Conservation (phyloP, 2,329 filamentous ascomycete genomes). For the Aspergillus piperis region DNA sequence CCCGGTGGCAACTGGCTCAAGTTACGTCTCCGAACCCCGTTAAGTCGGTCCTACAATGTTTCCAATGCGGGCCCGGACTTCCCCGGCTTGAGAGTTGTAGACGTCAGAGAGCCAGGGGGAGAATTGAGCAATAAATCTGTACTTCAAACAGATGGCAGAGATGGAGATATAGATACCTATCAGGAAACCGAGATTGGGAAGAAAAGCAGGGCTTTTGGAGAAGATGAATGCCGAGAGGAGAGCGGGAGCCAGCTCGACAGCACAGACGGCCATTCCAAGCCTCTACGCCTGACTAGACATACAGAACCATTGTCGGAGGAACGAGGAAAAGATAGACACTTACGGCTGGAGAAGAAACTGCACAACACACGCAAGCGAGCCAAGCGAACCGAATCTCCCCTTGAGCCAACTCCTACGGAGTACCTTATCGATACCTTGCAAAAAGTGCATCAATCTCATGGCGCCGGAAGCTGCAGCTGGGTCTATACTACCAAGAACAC, state of each 20-base stretch:
- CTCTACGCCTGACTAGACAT: neutral
- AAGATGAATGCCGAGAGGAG: neutral
- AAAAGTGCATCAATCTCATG: conserved; percentile 21
- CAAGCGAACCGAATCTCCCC: neutral
- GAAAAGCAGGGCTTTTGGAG: neutral
- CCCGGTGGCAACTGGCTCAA: conserved; percentile 17
- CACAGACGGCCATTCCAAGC: neutral
- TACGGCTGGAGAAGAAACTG: neutral
- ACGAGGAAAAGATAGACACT: neutral
- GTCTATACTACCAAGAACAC: neutral
- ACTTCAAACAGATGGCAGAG: too few relatives aligned
- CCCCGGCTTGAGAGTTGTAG: too few relatives aligned
- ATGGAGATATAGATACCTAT: too few relatives aligned
- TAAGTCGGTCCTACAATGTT: conserved; percentile 15
- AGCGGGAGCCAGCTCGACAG: neutral
- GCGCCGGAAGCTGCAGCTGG: conserved; percentile 11
- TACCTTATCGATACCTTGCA: conserved; percentile 34
- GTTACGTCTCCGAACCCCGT: conserved; percentile 16
- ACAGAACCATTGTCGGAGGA: neutral
- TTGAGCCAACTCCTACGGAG: conserved; percentile 30
- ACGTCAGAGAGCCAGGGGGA: neutral
- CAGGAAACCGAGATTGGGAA: neutral
- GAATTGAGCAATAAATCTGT: neutral
- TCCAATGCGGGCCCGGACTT: neutral
- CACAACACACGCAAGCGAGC: conserved; percentile 10